Base-by-base conservation (phyloP, 371 early-diverging fungal species). In the Zancudomyces culisetae region DNA sequence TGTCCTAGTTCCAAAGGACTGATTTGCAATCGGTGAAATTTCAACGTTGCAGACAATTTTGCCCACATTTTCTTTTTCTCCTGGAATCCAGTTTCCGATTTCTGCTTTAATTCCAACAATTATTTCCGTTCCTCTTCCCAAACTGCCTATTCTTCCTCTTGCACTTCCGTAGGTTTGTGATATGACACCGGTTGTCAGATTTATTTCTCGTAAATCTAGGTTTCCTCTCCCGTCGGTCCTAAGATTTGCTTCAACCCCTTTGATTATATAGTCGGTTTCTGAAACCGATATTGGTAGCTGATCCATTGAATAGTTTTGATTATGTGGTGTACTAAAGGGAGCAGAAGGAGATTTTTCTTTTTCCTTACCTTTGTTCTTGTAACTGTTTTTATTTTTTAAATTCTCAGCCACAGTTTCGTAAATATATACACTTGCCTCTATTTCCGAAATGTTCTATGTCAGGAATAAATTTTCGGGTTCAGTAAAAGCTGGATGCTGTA, bases 21-120 rank as follows among this genome's bases (percentile, higher is more conserved):
- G 83, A 10, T 83, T 79, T 10, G 83, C 82, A 57, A 80, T 85
- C 23, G 85, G 85, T 18, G 84, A 83, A 80, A 88, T 90, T 65
- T 86, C 92, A 0, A 87, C 90, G 54, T 75, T 78, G 72, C 89
- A 87, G 8, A 83, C 66, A 29, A 91, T 68, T 22, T 81, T 68
- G 15, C 90, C 92, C 48, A 60, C 48, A 46, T 75, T 70, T 45
- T 65, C 73, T 27, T 68, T 64, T 29, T 70, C 73, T 45, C 73
- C 72, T 3, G 59, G 61, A 27, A 80, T 76, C 41, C 84, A 73
- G 24, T 73, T 69, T 27, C 79, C 86, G 43, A 91, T 79, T 55
- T 89, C 90, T 2, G 85, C 87, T 61, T 90, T 92, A 61, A 93
- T 76, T 27, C 96, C 92, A 18, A 92, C 92, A 19, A 95, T 70